A percentile compares a stretch with the other conserved stretches of the same genome.
Conservation (phyloP, 2,329 filamentous ascomycete genomes). For the Aspergillus versicolor region DNA sequence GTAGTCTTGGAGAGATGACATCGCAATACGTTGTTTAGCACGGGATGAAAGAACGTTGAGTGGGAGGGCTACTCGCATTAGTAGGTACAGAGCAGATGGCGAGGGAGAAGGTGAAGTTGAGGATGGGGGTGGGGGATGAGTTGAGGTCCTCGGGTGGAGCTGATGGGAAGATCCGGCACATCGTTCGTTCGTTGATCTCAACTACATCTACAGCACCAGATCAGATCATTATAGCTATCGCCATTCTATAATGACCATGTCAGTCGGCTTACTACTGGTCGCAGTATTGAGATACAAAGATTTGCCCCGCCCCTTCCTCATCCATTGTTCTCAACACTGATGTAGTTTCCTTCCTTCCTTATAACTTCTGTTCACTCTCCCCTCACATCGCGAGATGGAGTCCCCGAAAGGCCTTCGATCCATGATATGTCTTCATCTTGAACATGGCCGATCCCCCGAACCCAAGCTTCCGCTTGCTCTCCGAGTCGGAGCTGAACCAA, state of each 20-base stretch:
- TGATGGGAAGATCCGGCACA: neutral
- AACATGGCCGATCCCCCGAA: neutral
- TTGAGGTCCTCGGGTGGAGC: constrained; percentile 2
- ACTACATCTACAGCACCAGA: neutral
- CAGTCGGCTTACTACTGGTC: neutral
- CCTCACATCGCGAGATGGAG: neutral
- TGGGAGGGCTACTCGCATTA: no score
- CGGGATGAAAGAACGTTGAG: neutral
- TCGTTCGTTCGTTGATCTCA: neutral
- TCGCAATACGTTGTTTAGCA: neutral
- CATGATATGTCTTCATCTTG: neutral
- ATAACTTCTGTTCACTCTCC: neutral
- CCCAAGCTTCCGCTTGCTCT: neutral
- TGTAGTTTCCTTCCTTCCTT: neutral
- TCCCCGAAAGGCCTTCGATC: constrained; percentile 1
- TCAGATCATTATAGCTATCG: neutral
- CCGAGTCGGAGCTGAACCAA: neutral
- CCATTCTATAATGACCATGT: neutral
- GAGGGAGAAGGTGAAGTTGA: neutral
- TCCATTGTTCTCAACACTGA: neutral
- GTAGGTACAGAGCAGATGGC: neutral
- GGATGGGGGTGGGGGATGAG: neutral
- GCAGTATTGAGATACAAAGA: neutral
- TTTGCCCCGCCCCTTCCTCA: neutral
- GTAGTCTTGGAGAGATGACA: constrained; percentile 25